A percentile compares a stretch with the other conserved stretches of the same genome.
phyloP scores from a whole-genome alignment of 2,329 filamentous ascomycete genomes.

The Diplodia sapinea region DNA sequence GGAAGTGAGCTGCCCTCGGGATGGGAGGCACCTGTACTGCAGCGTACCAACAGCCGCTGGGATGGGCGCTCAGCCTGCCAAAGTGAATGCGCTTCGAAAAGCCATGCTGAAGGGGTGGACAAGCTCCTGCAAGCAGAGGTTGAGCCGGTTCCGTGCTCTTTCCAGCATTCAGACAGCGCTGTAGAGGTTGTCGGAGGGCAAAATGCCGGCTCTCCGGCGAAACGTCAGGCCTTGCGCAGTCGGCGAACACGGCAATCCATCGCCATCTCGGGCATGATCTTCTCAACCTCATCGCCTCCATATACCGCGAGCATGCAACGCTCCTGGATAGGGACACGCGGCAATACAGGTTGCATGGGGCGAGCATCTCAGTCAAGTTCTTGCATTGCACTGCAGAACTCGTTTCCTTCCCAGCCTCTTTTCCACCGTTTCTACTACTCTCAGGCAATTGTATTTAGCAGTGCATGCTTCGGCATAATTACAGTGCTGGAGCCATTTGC shows the following conservation, averaged over 20 bases:
- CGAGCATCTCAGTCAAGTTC: background rate
- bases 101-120: background rate
- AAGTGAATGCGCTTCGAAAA: too few relatives aligned
- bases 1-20: constrained; percentile 5
- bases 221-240: constrained; percentile 27
- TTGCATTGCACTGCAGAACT: background rate
- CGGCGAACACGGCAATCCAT: constrained; percentile 15
- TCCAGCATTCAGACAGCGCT: constrained; percentile 7
- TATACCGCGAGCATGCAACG: background rate
- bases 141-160: constrained; percentile 8
- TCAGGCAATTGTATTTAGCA: background rate
- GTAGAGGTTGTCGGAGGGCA: constrained; percentile 28
- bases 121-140: constrained; percentile 2
- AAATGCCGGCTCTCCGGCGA: constrained; percentile 29
- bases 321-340: background rate
- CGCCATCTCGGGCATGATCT: constrained; percentile 12
- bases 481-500: background rate
- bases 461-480: background rate
- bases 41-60: background rate
- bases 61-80: background rate
- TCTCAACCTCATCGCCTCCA: constrained; percentile 17
- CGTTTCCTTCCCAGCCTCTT: background rate
- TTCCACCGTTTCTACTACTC: background rate
- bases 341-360: background rate
- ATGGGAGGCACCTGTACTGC: background rate